phyloP scores from a whole-genome alignment of 768 basidiomycete species.

The Macrolepiota dolichaula region DNA sequence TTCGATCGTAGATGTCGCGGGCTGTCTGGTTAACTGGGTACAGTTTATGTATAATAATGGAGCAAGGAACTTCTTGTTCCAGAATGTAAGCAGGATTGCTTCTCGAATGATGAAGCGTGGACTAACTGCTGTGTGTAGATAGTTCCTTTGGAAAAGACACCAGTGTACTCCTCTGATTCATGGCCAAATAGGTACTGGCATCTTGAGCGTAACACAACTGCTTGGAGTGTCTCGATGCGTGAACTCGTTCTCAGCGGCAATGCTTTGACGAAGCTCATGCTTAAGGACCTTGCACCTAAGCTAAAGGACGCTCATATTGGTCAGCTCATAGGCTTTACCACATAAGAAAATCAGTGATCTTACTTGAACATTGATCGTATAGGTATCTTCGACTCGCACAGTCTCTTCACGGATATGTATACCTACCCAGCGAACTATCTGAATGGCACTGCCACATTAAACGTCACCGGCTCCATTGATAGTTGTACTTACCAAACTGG shows the following conservation, averaged over 20 bases:
- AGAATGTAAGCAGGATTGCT: constrained; percentile 18
- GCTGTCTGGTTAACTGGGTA: constrained; percentile 60
- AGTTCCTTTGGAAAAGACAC: constrained; percentile 49
- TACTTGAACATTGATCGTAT: background rate
- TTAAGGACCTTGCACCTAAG: constrained; percentile 42
- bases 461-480: constrained; percentile 50
- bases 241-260: constrained; percentile 53
- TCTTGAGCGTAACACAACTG: constrained; percentile 47
- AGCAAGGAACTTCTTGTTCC: constrained; percentile 66
- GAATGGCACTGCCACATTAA: constrained; percentile 61
- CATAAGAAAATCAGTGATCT: background rate
- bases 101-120: background rate
- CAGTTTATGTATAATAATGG: constrained; percentile 52
- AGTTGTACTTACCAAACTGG: constrained; percentile 42
- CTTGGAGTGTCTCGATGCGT: constrained; percentile 54
- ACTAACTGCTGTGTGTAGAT: constrained; percentile 32
- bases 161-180: constrained; percentile 43
- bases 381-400: constrained; percentile 63
- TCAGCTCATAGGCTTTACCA: constrained; percentile 21
- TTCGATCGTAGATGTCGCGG: constrained; percentile 54
- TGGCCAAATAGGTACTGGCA: constrained; percentile 53
- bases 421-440: constrained; percentile 47
- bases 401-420: constrained; percentile 58
- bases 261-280: constrained; percentile 45
- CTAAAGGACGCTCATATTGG: constrained; percentile 57